Conservation (phyloP, 352 stramenopile species). For the Phytophthora agathidicida region DNA sequence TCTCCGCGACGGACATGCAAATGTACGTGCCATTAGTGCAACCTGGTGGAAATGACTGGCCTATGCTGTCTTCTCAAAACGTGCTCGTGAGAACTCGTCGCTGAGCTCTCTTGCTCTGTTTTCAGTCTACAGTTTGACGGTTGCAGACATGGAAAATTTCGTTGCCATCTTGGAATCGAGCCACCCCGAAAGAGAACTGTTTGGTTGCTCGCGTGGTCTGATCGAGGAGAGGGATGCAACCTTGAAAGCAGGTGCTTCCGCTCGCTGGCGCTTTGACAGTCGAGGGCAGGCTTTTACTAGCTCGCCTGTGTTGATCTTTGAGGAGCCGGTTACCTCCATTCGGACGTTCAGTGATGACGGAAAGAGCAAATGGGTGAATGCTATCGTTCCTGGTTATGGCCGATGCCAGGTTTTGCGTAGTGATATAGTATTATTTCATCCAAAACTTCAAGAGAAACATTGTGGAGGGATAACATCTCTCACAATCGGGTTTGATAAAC, state of each 20-base stretch:
- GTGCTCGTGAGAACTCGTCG: neutral
- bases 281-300: neutral
- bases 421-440: neutral
- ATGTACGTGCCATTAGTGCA: neutral
- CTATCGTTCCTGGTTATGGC: conserved; percentile 11
- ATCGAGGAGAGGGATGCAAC: neutral
- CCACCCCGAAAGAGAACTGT: conserved; percentile 4
- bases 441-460: too few species aligned
- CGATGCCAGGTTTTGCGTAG: neutral
- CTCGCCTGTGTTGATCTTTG: neutral
- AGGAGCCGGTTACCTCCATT: neutral
- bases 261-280: neutral
- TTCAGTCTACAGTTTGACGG: neutral
- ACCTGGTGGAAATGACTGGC: conserved; percentile 6
- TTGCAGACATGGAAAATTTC: conserved; percentile 1
- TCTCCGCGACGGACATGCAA: neutral
- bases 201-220: neutral
- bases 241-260: neutral
- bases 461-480: conserved; percentile 1
- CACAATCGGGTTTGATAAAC: conserved; percentile 5
- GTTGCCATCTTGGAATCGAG: neutral
- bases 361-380: conserved; percentile 16
- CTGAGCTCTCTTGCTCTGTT: neutral
- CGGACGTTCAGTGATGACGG: conserved; percentile 13
- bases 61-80: conserved; percentile 8